Evolutionary conservation across 768 basidiomycete genomes (phyloP).

Genomic region (Panus rudis): DNA sequence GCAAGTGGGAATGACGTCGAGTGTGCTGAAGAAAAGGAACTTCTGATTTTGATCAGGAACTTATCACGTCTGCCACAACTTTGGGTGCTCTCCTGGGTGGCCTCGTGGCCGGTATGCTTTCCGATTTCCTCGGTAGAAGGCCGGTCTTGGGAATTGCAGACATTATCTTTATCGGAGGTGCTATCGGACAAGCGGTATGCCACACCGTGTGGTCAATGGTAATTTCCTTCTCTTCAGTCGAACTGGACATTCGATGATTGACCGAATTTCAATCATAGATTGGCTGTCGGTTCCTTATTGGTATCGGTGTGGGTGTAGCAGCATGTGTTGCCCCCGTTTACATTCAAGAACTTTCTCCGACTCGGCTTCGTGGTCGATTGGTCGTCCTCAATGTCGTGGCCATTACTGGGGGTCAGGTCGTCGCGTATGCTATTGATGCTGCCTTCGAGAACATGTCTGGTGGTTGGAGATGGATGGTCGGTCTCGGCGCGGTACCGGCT

Average conservation of each 20-base stretch:
- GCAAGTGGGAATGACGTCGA: not conserved
- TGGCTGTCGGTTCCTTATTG: slow-evolving; percentile 68
- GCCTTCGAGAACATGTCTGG: slow-evolving; percentile 49
- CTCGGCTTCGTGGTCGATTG: slow-evolving; percentile 65
- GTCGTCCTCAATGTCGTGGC: slow-evolving; percentile 78
- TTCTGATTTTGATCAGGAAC: slow-evolving; percentile 41
- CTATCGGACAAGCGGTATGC: slow-evolving; percentile 62
- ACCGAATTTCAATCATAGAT: slow-evolving; percentile 32
- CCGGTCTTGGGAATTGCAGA: slow-evolving; percentile 62
- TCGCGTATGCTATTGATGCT: slow-evolving; percentile 70
- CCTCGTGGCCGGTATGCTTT: slow-evolving; percentile 58
- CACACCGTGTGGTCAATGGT: slow-evolving; percentile 70
- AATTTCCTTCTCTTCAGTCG: slow-evolving; percentile 8
- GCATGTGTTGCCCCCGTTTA: slow-evolving; percentile 77
- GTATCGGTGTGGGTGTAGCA: slow-evolving; percentile 67
- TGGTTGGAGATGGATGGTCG: slow-evolving; percentile 86
- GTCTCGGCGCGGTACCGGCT: slow-evolving; percentile 64
- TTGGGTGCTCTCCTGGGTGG: slow-evolving; percentile 74
- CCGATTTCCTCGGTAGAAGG: slow-evolving; percentile 65
- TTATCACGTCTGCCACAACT: slow-evolving; percentile 75
- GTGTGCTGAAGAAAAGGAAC: not conserved
- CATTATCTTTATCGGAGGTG: slow-evolving; percentile 68
- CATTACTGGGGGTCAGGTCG: slow-evolving; percentile 76
- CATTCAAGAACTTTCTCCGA: slow-evolving; percentile 78
- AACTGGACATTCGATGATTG: not conserved